phyloP scores from a whole-genome alignment of 169 alveolate genomes.

The Cryptosporidium baileyi region DNA sequence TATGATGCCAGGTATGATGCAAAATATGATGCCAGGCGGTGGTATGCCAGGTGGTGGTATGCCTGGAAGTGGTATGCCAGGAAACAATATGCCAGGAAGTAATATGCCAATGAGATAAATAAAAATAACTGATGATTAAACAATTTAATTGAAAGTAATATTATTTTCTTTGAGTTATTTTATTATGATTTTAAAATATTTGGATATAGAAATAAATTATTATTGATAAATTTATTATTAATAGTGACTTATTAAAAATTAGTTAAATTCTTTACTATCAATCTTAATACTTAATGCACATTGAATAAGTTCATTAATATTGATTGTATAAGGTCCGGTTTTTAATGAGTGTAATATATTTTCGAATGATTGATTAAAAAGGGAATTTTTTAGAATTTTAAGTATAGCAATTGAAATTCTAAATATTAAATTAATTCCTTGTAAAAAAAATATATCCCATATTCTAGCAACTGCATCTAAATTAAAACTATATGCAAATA shows the following conservation, averaged over 20 bases:
- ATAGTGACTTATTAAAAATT: too few species aligned
- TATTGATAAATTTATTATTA: too few species aligned
- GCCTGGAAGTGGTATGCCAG: slow-evolving; percentile 53
- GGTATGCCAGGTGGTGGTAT: slow-evolving; percentile 17
- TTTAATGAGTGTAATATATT: slow-evolving; percentile 62
- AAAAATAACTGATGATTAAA: background rate
- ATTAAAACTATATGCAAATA: slow-evolving; percentile 85
- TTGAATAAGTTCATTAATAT: slow-evolving; percentile 71
- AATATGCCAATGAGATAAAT: slow-evolving; percentile 26
- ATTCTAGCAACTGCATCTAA: slow-evolving; percentile 82
- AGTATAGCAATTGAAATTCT: slow-evolving; percentile 87
- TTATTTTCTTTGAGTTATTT: background rate
- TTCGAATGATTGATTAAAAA: slow-evolving; percentile 65
- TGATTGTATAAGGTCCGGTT: slow-evolving; percentile 51
- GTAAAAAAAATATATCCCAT: slow-evolving; percentile 88
- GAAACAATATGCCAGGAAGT: slow-evolving; percentile 56
- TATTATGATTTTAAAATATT: background rate
- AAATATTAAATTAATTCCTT: slow-evolving; percentile 85
- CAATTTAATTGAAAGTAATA: background rate
- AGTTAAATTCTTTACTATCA: slow-evolving; percentile 16
- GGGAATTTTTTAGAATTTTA: slow-evolving; percentile 78
- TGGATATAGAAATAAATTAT: too few species aligned
- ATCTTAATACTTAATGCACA: slow-evolving; percentile 74
- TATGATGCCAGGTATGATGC: slow-evolving; percentile 65
- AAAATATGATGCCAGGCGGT: slow-evolving; percentile 28